Base-by-base conservation (phyloP, 495 filamentous ascomycete genomes). In the Penicillium simplicissimum region DNA sequence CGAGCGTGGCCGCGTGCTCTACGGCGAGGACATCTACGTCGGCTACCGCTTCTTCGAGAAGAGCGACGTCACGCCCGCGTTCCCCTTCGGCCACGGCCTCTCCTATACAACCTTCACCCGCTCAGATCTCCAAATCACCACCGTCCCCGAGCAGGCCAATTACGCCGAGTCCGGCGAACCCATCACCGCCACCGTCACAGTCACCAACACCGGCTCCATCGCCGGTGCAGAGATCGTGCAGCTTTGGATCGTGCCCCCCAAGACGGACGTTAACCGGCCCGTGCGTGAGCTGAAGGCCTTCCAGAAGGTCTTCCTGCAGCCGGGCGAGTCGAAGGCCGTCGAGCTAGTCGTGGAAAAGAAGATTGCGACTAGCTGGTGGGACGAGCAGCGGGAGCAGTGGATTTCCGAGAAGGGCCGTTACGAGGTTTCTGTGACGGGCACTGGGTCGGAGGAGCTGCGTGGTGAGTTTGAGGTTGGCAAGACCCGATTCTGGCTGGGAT, bases 221-320 rank as follows among this genome's bases (percentile, higher is more conserved):
- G 80, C 81, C 8, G 91, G 92, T 7, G 85, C 88, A 0, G 92
- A 96, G 73, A 86, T 87, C 14, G 85, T 94, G 14, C 91, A 96
- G 80, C 73, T 92, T 15, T 96, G 95, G 69, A 79, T 94, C 42
- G 61, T 69, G 15, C 76, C 89, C 5, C 86, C 85, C 1, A 62
- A 70, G 42, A 84, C 77, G 15, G 81, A 76, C 57, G 79, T 84
- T 17, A 84, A 81, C 51, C 80, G 90, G 19, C 91, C 92, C 4
- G 83, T 88, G 55, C 90, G 92, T 59, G 89, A 93, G 70, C 77
- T 96, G 1, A 89, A 88, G 58, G 90, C 87, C 1, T 96, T 96
- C 71, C 83, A 86, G 62, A 96, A 95, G 74, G 87, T 95, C 0
- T 78, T 79, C 54, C 72, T 96, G 9, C 79, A 87, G 58, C 81